Evolutionary conservation across 495 filamentous ascomycete species (phyloP).

Genomic region (Podospora anserina): DNA sequence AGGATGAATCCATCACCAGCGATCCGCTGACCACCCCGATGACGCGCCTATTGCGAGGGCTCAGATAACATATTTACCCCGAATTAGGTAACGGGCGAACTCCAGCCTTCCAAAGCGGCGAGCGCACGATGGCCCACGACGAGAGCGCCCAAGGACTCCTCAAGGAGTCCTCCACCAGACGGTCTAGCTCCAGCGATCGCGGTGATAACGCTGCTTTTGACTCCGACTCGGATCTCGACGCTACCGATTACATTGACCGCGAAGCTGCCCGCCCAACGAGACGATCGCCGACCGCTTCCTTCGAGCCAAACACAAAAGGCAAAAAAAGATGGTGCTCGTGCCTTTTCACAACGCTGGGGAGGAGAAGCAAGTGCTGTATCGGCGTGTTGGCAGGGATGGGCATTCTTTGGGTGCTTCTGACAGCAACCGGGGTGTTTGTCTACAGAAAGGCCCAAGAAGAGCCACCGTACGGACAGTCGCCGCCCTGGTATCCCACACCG

Average conservation of each 20-base stretch:
- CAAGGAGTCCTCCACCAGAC: constrained; percentile 19
- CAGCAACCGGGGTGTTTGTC: constrained; percentile 38
- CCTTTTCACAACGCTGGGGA: constrained; percentile 26
- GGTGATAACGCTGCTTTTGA: constrained; percentile 29
- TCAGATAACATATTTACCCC: neutral
- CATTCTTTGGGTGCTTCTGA: constrained; percentile 34
- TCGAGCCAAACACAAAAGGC: constrained; percentile 6
- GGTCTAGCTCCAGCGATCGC: constrained; percentile 28
- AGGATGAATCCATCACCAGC: neutral
- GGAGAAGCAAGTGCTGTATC: constrained; percentile 38
- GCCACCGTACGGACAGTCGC: constrained; percentile 53
- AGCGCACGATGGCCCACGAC: constrained; percentile 17
- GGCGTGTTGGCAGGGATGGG: constrained; percentile 27
- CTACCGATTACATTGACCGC: constrained; percentile 40
- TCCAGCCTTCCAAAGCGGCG: neutral
- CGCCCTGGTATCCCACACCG: constrained; percentile 83
- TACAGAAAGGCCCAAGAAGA: constrained; percentile 43
- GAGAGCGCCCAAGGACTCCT: constrained; percentile 28
- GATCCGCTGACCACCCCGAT: neutral
- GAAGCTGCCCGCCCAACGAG: constrained; percentile 14
- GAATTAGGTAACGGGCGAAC: neutral
- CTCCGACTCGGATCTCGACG: constrained; percentile 40
- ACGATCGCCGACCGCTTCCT: constrained; percentile 10
- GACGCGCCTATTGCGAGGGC: neutral
- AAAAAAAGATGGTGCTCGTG: constrained; percentile 17